phyloP scores from a whole-genome alignment of 2,329 filamentous ascomycete species.

The Nemania bipapillata region DNA sequence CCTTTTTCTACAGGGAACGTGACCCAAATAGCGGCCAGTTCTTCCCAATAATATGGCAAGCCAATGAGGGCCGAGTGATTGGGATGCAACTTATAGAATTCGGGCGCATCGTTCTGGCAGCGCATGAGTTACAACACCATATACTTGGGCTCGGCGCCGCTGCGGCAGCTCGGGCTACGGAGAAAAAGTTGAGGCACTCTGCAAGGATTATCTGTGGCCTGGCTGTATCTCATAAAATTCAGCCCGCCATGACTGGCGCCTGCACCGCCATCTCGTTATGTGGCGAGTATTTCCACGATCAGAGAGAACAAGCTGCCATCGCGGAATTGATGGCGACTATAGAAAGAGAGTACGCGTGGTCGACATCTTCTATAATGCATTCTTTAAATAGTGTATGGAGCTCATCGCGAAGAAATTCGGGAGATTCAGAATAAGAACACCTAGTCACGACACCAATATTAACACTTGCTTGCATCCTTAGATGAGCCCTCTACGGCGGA shows the following conservation, averaged over 20 bases:
- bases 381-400: not conserved
- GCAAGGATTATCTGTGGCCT: conserved; percentile 6
- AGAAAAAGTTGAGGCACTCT: not conserved
- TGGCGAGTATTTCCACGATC: conserved; percentile 3
- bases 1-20: conserved; percentile 7
- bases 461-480: too few species aligned
- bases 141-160: conserved; percentile 6
- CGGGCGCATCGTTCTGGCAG: conserved; percentile 3
- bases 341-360: conserved; percentile 12
- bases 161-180: not conserved
- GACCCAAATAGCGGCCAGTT: conserved; percentile 6
- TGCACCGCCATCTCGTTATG: conserved; percentile 9
- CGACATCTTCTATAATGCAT: not conserved
- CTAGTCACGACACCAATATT: too few species aligned
- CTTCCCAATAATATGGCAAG: conserved; percentile 7
- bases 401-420: not conserved
- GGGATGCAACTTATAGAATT: conserved; percentile 11
- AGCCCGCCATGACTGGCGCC: conserved; percentile 5
- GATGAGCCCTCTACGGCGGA: too few species aligned
- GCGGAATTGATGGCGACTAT: conserved; percentile 1
- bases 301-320: conserved; percentile 3
- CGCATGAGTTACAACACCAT: not conserved
- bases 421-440: not conserved
- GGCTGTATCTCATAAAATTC: conserved; percentile 12
- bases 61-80: not conserved